phyloP scores from a whole-genome alignment of 2,329 filamentous ascomycete species.

The Epichloe typhina region DNA sequence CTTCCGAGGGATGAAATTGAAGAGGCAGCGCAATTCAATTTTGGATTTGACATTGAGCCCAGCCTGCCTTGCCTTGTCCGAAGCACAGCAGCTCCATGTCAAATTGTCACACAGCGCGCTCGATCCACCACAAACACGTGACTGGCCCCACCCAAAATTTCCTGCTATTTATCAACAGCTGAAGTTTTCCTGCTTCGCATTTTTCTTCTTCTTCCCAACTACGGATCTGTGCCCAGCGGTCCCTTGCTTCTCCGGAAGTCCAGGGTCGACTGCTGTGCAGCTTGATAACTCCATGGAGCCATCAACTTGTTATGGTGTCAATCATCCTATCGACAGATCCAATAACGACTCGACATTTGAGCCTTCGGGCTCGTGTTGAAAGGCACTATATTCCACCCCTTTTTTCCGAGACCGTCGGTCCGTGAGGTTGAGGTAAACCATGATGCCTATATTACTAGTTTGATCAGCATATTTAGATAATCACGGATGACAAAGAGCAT shows the following conservation, averaged over 20 bases:
- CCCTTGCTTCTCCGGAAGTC: conserved; percentile 40
- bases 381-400: conserved; percentile 78
- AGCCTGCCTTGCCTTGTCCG: not conserved
- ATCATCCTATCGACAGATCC: conserved; percentile 94
- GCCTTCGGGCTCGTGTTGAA: conserved; percentile 28
- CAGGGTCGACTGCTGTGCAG: conserved; percentile 71
- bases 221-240: conserved; percentile 80
- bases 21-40: not conserved
- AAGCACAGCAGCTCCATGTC: not conserved
- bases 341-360: conserved; percentile 54
- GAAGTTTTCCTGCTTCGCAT: conserved; percentile 15
- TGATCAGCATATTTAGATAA: not conserved
- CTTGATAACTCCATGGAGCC: conserved; percentile 77
- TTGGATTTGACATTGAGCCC: not conserved
- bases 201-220: conserved; percentile 27
- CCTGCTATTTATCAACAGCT: conserved; percentile 7
- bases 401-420: conserved; percentile 81
- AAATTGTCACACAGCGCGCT: not conserved
- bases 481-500: not conserved
- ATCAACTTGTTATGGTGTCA: conserved; percentile 62
- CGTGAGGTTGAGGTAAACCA: conserved; percentile 87
- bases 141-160: conserved; percentile 5
- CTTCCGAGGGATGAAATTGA: not conserved
- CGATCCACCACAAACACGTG: conserved; percentile 1
- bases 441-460: conserved; percentile 25